Base-by-base conservation (phyloP, 2,329 filamentous ascomycete genomes). In the Gliomastix tumulicola region DNA sequence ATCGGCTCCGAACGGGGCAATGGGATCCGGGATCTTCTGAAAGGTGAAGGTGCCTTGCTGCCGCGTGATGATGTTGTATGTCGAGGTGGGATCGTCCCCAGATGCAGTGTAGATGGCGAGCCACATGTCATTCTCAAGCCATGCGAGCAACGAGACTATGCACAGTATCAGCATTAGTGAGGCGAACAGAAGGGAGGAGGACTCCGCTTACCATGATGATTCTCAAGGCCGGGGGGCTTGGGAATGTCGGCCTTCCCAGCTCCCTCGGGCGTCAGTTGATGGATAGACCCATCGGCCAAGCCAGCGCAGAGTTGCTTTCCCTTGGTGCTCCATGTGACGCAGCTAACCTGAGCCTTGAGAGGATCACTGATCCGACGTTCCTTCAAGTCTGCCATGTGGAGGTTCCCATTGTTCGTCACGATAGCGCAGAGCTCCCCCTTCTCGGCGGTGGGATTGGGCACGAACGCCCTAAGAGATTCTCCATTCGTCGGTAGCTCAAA, bases 231-330 rank as follows among this genome's bases (percentile, higher is more conserved):
- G 6, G 86, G 79, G 4, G 90, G 87, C 40, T 78, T 77, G 18
- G 89, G 88, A 32, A 98, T 85, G 36, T 81, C 71, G 23, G 74
- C 88, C 61, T 90, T 92, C 20, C 76, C 70, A 28, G 74, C 74
- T 32, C 90, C 90, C 48, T 87, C 77, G 0, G 84, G 86, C 7
- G 85, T 88, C 75, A 97, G 82, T 57, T 96, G 89, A 38, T 76
- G 74, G 36, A 84, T 80, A 11, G 79, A 81, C 40, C 92, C 92
- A 59, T 96, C 79, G 7, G 71, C 79, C 48, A 92, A 68, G 13
- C 94, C 92, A 46, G 87, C 89, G 31, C 94, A 82, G 30, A 98
- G 68, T 55, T 97, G 90, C 57, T 95, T 98, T 32, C 92, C 92
- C 55, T 82, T 87, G 42, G 79, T 83, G 57, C 92, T 98, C 92